Evolutionary conservation across 805 yeast species (phyloP).

Genomic region (Pachysolen tannophilus): DNA sequence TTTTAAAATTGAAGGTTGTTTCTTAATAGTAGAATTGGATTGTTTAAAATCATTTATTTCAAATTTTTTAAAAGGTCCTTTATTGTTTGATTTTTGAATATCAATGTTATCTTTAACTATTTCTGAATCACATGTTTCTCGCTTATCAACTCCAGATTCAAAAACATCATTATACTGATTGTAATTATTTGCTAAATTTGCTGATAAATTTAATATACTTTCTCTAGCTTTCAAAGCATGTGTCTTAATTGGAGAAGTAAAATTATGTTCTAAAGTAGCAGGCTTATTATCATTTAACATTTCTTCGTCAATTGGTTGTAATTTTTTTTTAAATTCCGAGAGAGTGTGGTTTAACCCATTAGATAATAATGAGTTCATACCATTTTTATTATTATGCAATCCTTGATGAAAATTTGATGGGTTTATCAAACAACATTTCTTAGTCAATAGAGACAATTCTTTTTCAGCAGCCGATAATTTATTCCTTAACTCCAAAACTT

Average conservation of each 20-base stretch:
- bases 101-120: no score
- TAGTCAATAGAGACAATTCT: conserved; percentile 21
- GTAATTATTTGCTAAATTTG: no score
- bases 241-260: conserved; percentile 5
- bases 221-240: conserved; percentile 3
- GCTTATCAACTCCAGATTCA: no score
- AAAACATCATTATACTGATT: no score
- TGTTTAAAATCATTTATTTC: neutral
- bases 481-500: conserved; percentile 39
- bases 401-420: no score
- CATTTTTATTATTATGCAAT: neutral
- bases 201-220: conserved; percentile 6
- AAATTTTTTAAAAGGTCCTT: neutral
- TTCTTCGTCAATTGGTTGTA: conserved; percentile 1
- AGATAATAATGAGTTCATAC: no score
- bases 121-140: no score
- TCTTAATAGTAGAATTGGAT: neutral
- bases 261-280: no score
- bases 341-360: neutral
- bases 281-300: no score
- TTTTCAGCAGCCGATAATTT: conserved; percentile 30
- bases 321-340: conserved; percentile 3
- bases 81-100: no score
- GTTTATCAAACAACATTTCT: no score
- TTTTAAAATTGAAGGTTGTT: conserved; percentile 6